Evolutionary conservation across 768 basidiomycete species (phyloP).

Genomic region (Mycena chlorophos): DNA sequence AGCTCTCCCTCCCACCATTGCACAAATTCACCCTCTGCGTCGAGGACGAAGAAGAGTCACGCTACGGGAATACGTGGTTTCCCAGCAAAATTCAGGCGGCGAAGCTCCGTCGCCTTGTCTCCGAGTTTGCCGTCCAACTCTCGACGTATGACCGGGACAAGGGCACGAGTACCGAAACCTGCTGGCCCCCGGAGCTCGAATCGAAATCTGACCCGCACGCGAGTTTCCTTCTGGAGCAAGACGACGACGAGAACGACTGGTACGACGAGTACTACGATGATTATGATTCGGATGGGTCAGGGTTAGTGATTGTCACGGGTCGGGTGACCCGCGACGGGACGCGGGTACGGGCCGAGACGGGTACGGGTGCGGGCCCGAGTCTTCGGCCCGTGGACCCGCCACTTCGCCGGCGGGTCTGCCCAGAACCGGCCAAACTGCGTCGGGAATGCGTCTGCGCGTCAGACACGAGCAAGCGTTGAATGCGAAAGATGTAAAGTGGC

Average conservation of each 20-base stretch:
- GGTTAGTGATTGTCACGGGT: too few species aligned
- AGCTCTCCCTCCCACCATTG: background rate
- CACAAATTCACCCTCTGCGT: background rate
- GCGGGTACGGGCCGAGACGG: too few species aligned
- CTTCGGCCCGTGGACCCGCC: too few species aligned
- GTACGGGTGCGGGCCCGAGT: too few species aligned
- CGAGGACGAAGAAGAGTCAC: background rate
- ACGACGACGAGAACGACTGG: background rate
- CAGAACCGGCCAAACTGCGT: too few species aligned
- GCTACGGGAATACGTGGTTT: background rate
- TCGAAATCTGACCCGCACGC: background rate
- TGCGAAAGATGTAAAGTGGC: too few species aligned
- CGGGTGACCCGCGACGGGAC: too few species aligned
- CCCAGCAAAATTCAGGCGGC: background rate
- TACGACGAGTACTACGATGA: background rate
- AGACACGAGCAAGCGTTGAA: too few species aligned
- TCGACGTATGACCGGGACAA: background rate
- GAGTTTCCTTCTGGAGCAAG: background rate
- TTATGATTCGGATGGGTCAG: background rate
- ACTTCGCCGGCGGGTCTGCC: too few species aligned
- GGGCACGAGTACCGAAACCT: background rate
- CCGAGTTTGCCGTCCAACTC: background rate
- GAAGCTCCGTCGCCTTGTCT: background rate
- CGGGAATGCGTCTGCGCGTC: too few species aligned
- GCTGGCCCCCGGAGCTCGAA: background rate